phyloP scores from a whole-genome alignment of 1,284 basidiomycete species.

The Fomitopsis betulina region DNA sequence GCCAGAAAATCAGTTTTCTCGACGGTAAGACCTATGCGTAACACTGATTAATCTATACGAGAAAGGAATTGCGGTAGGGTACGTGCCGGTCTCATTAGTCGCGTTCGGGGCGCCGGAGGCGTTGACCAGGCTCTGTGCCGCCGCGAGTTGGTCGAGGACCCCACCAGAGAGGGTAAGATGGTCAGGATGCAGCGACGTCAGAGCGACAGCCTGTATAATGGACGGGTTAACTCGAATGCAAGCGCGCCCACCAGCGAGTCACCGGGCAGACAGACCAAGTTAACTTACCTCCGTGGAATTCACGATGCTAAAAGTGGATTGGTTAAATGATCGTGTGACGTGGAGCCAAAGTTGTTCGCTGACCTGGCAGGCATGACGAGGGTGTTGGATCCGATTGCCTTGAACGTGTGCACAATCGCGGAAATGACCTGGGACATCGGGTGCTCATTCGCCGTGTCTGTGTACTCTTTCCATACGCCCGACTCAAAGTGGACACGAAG shows the following conservation, averaged over 20 bases:
- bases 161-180: constrained; percentile 42
- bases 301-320: constrained; percentile 31
- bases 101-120: constrained; percentile 1
- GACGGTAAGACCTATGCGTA: neutral
- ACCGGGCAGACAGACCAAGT: neutral
- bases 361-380: constrained; percentile 50
- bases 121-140: constrained; percentile 9
- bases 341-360: neutral
- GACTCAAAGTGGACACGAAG: constrained; percentile 45
- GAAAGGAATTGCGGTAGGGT: neutral
- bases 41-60: no score
- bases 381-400: constrained; percentile 34
- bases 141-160: constrained; percentile 39
- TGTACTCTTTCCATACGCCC: constrained; percentile 37
- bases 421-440: constrained; percentile 37
- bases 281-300: constrained; percentile 34
- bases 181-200: constrained; percentile 38
- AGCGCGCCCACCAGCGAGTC: neutral
- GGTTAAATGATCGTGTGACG: neutral
- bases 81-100: neutral
- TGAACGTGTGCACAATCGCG: constrained; percentile 34
- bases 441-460: constrained; percentile 36
- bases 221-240: neutral
- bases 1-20: constrained; percentile 31
- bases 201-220: constrained; percentile 33